These are phyloP conservation scores for Opeltia flavorubescens DNA, from an alignment of 495 filamentous ascomycete species.

Conservation along the genomic window DNA sequence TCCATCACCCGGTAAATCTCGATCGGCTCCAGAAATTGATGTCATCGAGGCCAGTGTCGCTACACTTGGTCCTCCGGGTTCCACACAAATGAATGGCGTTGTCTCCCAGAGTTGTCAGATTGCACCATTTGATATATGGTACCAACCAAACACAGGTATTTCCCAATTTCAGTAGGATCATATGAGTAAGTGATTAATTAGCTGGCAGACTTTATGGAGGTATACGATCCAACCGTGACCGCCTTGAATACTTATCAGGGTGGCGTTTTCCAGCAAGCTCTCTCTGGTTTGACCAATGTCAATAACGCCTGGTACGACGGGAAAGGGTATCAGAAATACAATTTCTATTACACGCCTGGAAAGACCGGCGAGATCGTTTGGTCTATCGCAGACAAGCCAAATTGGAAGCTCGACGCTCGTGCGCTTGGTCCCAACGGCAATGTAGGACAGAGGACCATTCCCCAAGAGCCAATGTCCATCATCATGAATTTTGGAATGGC, in stretches of 20 bases:
- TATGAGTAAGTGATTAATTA: conserved; percentile 3
- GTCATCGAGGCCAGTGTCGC: conserved; percentile 55
- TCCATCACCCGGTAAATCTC: conserved; percentile 53
- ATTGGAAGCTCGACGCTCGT: conserved; percentile 51
- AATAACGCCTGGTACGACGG: conserved; percentile 71
- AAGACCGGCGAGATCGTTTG: conserved; percentile 45
- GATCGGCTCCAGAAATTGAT: conserved; percentile 66
- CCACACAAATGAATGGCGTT: conserved; percentile 34
- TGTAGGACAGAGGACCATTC: conserved; percentile 53
- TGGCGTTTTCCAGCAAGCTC: conserved; percentile 57
- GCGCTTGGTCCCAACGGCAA: conserved; percentile 62
- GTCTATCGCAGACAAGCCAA: conserved; percentile 51
- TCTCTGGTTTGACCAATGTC: conserved; percentile 55
- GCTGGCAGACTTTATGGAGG: conserved; percentile 38
- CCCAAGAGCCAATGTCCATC: conserved; percentile 54
- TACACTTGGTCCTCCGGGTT: conserved; percentile 32
- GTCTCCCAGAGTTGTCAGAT: conserved; percentile 62
- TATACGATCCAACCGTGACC: conserved; percentile 46
- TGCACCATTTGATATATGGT: conserved; percentile 66
- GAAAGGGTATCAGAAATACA: conserved; percentile 55
- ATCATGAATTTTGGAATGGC: conserved; percentile 66
- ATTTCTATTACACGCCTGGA: conserved; percentile 61
- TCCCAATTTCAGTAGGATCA: not conserved
- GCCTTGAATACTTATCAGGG: conserved; percentile 52
- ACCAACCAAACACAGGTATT: conserved; percentile 49